A percentile compares a stretch with the other conserved stretches of the same genome.
Conservation (phyloP, 2,329 filamentous ascomycete genomes). For the Domatiomyces globalis region DNA sequence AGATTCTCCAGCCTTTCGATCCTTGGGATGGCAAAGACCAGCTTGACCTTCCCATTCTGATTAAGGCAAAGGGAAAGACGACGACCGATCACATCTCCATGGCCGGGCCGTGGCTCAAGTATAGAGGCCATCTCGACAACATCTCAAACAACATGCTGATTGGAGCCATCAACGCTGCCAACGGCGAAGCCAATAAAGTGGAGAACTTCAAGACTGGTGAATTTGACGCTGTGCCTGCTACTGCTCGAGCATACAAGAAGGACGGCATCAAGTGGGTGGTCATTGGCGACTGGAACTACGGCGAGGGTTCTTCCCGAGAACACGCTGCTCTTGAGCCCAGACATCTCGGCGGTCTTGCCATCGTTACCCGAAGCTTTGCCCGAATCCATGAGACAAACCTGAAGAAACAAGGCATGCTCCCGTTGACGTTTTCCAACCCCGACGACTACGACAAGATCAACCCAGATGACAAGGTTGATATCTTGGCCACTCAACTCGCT, state of each 20-base stretch:
- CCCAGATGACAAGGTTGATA: constrained; percentile 81
- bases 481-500: constrained; percentile 74
- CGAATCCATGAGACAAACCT: constrained; percentile 99
- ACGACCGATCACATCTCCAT: constrained; percentile 96
- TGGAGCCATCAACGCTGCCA: constrained; percentile 88
- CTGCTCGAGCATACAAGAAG: constrained; percentile 96
- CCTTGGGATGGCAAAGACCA: constrained; percentile 90
- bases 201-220: constrained; percentile 77
- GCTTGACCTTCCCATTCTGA: constrained; percentile 70
- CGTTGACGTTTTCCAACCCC: constrained; percentile 83
- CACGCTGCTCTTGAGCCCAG: constrained; percentile 95
- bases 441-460: constrained; percentile 97
- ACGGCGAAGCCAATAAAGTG: constrained; percentile 95
- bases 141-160: constrained; percentile 99
- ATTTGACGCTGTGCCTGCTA: constrained; percentile 77
- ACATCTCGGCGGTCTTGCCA: constrained; percentile 90
- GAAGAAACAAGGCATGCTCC: constrained; percentile 99
- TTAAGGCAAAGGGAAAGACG: constrained; percentile 93
- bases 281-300: constrained; percentile 98
- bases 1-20: constrained; percentile 73
- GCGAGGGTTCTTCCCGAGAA: constrained; percentile 93
- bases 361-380: constrained; percentile 89
- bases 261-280: constrained; percentile 96
- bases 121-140: constrained; percentile 97
- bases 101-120: constrained; percentile 95